Evolutionary conservation across 441 rosid species (phyloP), one percentile per base, ranked within the genome.

Genomic region (Kokia cookei): DNA sequence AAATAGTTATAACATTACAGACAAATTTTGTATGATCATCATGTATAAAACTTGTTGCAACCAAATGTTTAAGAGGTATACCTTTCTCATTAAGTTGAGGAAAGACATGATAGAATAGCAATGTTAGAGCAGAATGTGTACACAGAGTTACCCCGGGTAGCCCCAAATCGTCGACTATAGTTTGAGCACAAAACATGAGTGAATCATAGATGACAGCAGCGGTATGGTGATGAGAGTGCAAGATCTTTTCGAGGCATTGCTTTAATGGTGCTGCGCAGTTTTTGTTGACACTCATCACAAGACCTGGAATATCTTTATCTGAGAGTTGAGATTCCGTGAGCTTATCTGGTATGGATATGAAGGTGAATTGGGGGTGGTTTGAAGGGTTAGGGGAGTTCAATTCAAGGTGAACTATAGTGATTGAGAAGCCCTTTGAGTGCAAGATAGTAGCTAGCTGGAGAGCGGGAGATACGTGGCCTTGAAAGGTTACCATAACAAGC

Each of bases 151-250:
- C 73, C 12, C 77, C 69, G 0, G 78, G 85, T 2, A 78, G 65
- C 5, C 65, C 69, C n/a, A 85, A 43, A 47, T 68, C 58, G 57
- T 50, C 37, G 3, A 84, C 82, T 2, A 77, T 77, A 53, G 19
- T 19, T 75, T 76, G 78, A 48, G 81, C 47, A 24, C 45, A 80
- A 71, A 60, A 53, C 81, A 82, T 75, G 64, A 55, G 5, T 2
- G 42, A 55, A 58, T 86, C 89, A 65, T 81, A 81, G 32, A 85
- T 19, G 13, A 82, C 57, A 43, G 83, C 76, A 0, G 51, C 57
- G 3, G 47, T 32, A 35, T 26, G 45, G 45, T 54, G 77, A 7
- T n/a, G 10, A 1, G 26, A 17, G 7, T 61, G 37, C 79, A 63
- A 4, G 26, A 60, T 59, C 48, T 15, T 17, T 50, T 53, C 22